Evolutionary conservation across 2,329 filamentous ascomycete species (phyloP).

Genomic region (Penicillium digitatum): DNA sequence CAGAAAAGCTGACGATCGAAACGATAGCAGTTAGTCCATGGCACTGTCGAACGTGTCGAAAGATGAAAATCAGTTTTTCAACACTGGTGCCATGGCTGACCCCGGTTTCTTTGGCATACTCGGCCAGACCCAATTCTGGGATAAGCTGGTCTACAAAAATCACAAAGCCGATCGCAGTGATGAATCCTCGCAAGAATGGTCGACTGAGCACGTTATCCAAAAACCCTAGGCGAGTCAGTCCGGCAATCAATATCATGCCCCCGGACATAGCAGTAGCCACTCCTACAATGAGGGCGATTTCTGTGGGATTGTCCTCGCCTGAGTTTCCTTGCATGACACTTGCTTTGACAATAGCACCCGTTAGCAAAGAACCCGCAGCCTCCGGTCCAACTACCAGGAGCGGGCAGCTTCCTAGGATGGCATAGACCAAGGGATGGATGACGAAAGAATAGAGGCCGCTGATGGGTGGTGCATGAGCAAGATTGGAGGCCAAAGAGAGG

Average conservation of each 20-base stretch:
- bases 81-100: conserved; percentile 79
- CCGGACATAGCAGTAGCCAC: conserved; percentile 85
- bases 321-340: conserved; percentile 67
- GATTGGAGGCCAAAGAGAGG: conserved; percentile 84
- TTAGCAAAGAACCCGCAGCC: conserved; percentile 84
- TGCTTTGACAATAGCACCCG: conserved; percentile 77
- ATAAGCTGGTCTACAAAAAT: conserved; percentile 94
- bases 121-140: conserved; percentile 75
- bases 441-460: conserved; percentile 93
- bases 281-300: conserved; percentile 80
- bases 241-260: conserved; percentile 81
- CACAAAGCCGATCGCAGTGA: conserved; percentile 93
- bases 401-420: conserved; percentile 82
- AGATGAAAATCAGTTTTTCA: conserved; percentile 78
- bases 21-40: conserved; percentile 74
- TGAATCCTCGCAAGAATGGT: conserved; percentile 90
- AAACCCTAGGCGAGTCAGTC: conserved; percentile 81
- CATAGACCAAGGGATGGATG: conserved; percentile 87
- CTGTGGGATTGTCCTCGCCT: conserved; percentile 61
- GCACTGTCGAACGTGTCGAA: conserved; percentile 60
- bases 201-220: conserved; percentile 89
- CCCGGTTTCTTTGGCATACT: conserved; percentile 57
- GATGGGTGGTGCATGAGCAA: conserved; percentile 87
- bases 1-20: conserved; percentile 71
- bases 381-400: conserved; percentile 94